Evolutionary conservation across 1,139 yeast genomes (phyloP).

Genomic region (Saccharomyces hybrid): DNA sequence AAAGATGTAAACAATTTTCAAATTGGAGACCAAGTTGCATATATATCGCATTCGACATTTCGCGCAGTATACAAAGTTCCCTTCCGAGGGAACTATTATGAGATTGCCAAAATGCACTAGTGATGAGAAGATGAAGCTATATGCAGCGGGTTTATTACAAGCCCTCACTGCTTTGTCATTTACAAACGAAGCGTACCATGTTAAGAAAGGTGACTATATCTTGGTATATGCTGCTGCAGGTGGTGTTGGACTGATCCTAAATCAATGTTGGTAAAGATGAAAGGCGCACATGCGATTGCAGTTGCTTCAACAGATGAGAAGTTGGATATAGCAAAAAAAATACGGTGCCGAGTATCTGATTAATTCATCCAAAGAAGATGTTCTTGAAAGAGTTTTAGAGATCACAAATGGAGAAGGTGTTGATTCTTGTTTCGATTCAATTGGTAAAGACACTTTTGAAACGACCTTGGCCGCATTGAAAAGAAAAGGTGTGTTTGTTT

Average conservation of each 20-base stretch:
- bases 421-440: conserved; percentile 65
- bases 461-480: conserved; percentile 54
- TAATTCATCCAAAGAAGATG: conserved; percentile 46
- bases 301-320: conserved; percentile 71
- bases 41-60: conserved; percentile 44
- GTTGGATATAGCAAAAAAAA: conserved; percentile 47
- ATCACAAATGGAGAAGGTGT: conserved; percentile 69
- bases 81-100: conserved; percentile 34
- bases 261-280: conserved; percentile 52
- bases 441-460: conserved; percentile 74
- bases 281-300: conserved; percentile 79
- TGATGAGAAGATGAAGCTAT: conserved; percentile 43
- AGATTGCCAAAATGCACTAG: conserved; percentile 44
- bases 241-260: conserved; percentile 70
- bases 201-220: conserved; percentile 59
- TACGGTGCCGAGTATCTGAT: conserved; percentile 73
- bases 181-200: conserved; percentile 54
- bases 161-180: conserved; percentile 76
- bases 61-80: conserved; percentile 60
- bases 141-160: conserved; percentile 59
- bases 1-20: conserved; percentile 44
- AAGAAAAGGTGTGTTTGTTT: conserved; percentile 65
- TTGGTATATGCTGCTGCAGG: conserved; percentile 93
- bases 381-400: conserved; percentile 52
- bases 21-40: conserved; percentile 71